Base-by-base conservation (phyloP, 768 basidiomycete genomes). In the Ephemerocybe angulata region DNA sequence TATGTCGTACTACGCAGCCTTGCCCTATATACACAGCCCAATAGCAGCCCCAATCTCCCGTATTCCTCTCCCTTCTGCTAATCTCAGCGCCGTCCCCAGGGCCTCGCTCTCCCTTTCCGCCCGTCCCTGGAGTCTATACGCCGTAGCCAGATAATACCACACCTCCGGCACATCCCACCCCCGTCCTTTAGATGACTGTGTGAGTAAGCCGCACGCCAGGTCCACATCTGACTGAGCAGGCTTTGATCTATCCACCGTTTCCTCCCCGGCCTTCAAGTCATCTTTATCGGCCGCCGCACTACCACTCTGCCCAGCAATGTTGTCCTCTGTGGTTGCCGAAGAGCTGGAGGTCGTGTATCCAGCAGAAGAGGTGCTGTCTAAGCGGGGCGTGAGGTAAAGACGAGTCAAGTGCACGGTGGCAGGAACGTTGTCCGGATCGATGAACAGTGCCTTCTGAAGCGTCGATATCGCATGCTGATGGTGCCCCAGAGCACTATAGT, bases 91-190 rank as follows among this genome's bases (percentile, higher is more conserved):
- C 60, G 75, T 82, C 42, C 72, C 75, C 55, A 95, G 71, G 62
- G 88, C 89, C 67, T 94, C 90, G 52, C 81, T 76, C 63, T 90
- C 89, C 48, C 82, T 75, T 49, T 84, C 86, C 58, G 80, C 82
- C 49, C 87, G 79, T 2, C 81, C 87, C 63, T 90, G 91, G 60
- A 85, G 65, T 46, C 86, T 84, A 63, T 88, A 88, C 22, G 87
- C 87, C 63, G 86, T 91, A 5, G 86, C 90, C 13, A 98, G 78
- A 67, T 85, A 90, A 68, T 88, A 96, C 96, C 96, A 99, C 24
- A 90, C 95, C 67, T 98, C 96, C 0, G 94, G 83, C 1, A 89
- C 81, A 66, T 97, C 88, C 93, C 94, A 98, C 11, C 88, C 96
- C 0, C 76, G 73, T 0, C 88, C 90, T 37, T 84, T 82, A 0